Evolutionary conservation across 176 grass and related monocot genomes (phyloP), one percentile per base, ranked within the genome.

Genomic region (Dactylis glomerata): DNA sequence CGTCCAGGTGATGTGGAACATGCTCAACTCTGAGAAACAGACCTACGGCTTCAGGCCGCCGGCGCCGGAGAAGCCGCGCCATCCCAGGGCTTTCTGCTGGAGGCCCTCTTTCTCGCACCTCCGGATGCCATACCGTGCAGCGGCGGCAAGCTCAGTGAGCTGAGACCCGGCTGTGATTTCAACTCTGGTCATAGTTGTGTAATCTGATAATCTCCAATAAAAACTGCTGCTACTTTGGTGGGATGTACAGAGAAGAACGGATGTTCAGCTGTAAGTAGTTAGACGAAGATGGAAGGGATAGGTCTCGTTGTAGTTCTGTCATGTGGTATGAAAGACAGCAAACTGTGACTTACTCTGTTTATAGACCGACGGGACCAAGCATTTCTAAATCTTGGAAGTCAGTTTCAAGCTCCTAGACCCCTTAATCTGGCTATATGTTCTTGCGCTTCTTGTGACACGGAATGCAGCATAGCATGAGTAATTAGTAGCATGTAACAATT

Each of bases 1-100:
- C 69, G 90, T 97, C 41, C 90, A 92, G 75, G 95, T 97, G 57
- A 97, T 97, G 95, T 97, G 95, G 95, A 91, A 82, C 80, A 97
- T 97, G 74, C 61, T 92, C 46, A 87, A 79, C 30, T 73, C 86
- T 15, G 95, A 92, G 83, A 76, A 59, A 54, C 88, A 91, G 17
- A n/a, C 44, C 7, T 46, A 68, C 28, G 4, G 40, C 45, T 14
- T 31, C 24, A 70, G 62, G 79, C 71, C 57, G 10, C 24, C 26
- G 45, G 40, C 46, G 62, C 78, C 89, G 11, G 81, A 88, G 65
- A 61, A 90, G 70, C 88, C 74, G 72, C 20, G 58, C 14, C 11
- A 41, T 0, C 41, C 5, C 24, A 41, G 26, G 41, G 70, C 26
- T 5, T 10, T 28, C 15, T 49, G 44, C 41, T 87, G 91, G 94